Base-by-base conservation (phyloP, 2,329 filamentous ascomycete genomes). In the Stemphylium lycopersici region DNA sequence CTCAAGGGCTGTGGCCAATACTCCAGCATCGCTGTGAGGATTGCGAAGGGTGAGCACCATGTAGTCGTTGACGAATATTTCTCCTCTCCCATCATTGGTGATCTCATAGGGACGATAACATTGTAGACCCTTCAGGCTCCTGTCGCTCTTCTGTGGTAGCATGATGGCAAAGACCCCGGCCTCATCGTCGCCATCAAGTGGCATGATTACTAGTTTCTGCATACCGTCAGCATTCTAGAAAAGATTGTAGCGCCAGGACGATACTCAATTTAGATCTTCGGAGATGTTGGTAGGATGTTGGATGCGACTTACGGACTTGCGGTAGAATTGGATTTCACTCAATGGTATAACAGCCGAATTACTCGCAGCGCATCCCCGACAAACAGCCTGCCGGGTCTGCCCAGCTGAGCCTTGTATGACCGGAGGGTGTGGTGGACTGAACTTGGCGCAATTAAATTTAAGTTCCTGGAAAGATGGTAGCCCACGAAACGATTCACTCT, bases 191-290 rank as follows among this genome's bases (percentile, higher is more conserved):
- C 47, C 54, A 8, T 52, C 48, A n/a, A 68, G 48, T 0, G 57
- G 56, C 61, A 69, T 58, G 2, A 65, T 52, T 4, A 59, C 54
- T 2, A 64, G 22, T 26, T 59, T 68, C 65, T 67, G 29, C 6
- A 12, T 10, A 2, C 4, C 3, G 16, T 64, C 16, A 62, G 48
- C 6, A 37, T 32, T 6, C n/a, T 24, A 6, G 4, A 18, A 31
- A 11, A 11, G 13, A 6, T 13, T 24, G 20, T 11, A 29, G 26
- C 15, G 11, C 12, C 5, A 22, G n/a, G 6, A 7, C 10, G 6
- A n/a, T 15, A 26, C 22, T 26, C 26, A 18, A 10, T 16, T 4
- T 4, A 36, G 8, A 45, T 15, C n/a, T 16, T 15, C 26, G 3
- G 31, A 16, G 15, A 31, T 13, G 4, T 4, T 24, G 4, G 15